phyloP scores from a whole-genome alignment of 2,329 filamentous ascomycete genomes.

The Aspergillus pseudoterreus region DNA sequence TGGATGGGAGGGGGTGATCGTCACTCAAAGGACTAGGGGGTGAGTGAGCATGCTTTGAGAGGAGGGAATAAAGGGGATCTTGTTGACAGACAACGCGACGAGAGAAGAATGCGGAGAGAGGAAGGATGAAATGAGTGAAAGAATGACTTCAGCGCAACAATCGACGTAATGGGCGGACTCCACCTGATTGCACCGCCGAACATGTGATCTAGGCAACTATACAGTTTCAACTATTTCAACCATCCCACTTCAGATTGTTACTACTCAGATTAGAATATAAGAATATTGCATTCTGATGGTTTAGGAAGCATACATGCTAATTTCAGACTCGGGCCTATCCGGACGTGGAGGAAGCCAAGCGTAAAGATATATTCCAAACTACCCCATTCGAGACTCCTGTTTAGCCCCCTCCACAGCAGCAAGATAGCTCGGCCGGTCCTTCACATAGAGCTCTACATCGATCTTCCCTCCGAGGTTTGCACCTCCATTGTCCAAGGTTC shows the following conservation, averaged over 20 bases:
- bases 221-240: no score
- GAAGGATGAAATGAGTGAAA: slow-evolving; percentile 4
- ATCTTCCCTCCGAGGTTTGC: slow-evolving; percentile 43
- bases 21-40: slow-evolving; percentile 3
- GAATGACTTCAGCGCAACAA: no score
- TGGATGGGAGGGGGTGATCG: background rate
- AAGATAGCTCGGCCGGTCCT: slow-evolving; percentile 48
- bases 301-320: no score
- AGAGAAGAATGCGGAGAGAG: background rate
- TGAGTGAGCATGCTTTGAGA: background rate
- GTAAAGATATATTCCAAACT: background rate
- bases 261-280: no score
- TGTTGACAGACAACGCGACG: slow-evolving; percentile 4
- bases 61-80: background rate
- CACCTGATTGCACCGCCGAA: slow-evolving; percentile 6
- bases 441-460: slow-evolving; percentile 52
- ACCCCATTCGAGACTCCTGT: slow-evolving; percentile 39
- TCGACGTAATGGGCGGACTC: slow-evolving; percentile 11
- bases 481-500: slow-evolving; percentile 48
- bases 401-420: slow-evolving; percentile 43
- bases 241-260: no score
- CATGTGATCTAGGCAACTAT: slow-evolving; percentile 8
- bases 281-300: no score
- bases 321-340: no score
- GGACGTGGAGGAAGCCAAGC: no score